phyloP scores from a whole-genome alignment of 768 basidiomycete species.

The Epithele typhae region DNA sequence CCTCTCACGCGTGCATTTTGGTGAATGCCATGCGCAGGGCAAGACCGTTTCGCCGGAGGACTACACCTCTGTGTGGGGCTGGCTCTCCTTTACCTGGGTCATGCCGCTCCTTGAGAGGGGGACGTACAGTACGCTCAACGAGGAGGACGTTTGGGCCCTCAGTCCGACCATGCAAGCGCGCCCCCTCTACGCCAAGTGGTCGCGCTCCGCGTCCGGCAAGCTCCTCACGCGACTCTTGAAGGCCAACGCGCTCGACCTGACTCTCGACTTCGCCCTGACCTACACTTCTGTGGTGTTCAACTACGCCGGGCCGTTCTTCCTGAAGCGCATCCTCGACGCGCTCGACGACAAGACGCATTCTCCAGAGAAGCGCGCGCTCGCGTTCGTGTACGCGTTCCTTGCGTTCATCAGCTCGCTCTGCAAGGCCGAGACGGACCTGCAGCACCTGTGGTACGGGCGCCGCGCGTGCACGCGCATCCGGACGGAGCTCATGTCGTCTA shows the following conservation, averaged over 20 bases:
- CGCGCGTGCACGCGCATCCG: constrained; percentile 72
- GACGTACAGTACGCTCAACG: constrained; percentile 51
- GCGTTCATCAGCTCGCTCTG: constrained; percentile 59
- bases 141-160: constrained; percentile 68
- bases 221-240: constrained; percentile 41
- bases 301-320: constrained; percentile 81
- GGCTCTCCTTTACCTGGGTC: constrained; percentile 73
- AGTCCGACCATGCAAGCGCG: constrained; percentile 66
- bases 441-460: constrained; percentile 78
- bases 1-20: neutral
- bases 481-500: constrained; percentile 75
- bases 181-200: constrained; percentile 53
- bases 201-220: constrained; percentile 26
- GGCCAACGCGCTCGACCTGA: constrained; percentile 43
- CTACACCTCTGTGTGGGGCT: constrained; percentile 66
- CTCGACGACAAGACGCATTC: constrained; percentile 31
- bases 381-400: constrained; percentile 77
- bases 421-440: constrained; percentile 66
- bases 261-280: constrained; percentile 64
- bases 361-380: constrained; percentile 47
- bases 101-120: constrained; percentile 56
- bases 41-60: constrained; percentile 65
- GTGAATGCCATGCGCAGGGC: constrained; percentile 39
- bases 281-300: constrained; percentile 68
- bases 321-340: constrained; percentile 69